Percentiles rank a stretch among this genome's conserved stretches.
Evolutionary conservation across 441 rosid species (phyloP).

Genomic region (Populus tomentosa): DNA sequence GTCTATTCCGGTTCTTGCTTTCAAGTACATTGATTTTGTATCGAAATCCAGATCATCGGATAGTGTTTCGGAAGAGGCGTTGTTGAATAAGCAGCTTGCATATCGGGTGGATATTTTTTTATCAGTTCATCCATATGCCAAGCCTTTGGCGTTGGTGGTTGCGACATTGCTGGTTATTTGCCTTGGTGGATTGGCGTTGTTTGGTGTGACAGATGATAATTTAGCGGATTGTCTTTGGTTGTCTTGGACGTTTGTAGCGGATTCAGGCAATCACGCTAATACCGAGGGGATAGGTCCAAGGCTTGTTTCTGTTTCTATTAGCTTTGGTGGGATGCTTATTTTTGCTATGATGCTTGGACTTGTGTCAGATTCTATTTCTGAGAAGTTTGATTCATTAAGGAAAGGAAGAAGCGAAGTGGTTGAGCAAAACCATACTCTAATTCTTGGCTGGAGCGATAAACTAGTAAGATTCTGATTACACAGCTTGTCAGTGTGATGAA

Average conservation of each 20-base stretch:
- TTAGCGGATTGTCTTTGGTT: conserved; percentile 69
- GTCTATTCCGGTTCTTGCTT: conserved; percentile 40
- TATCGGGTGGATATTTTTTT: conserved; percentile 48
- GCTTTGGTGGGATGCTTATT: conserved; percentile 82
- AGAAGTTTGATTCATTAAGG: conserved; percentile 69
- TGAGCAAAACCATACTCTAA: conserved; percentile 64
- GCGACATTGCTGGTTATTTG: conserved; percentile 59
- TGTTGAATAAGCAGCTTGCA: conserved; percentile 55
- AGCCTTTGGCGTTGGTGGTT: conserved; percentile 59
- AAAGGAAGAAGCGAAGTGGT: conserved; percentile 71
- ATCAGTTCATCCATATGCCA: conserved; percentile 69
- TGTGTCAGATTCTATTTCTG: conserved; percentile 72
- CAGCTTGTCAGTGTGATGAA: background rate
- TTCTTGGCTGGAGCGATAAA: conserved; percentile 85
- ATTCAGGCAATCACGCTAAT: conserved; percentile 63
- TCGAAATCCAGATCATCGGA: conserved; percentile 46
- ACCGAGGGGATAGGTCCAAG: conserved; percentile 66
- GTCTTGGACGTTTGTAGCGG: conserved; percentile 68
- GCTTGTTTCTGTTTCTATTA: conserved; percentile 62
- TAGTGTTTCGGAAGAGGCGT: conserved; percentile 42
- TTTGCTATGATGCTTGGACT: conserved; percentile 85
- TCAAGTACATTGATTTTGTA: conserved; percentile 46
- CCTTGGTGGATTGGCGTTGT: conserved; percentile 68
- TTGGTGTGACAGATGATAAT: conserved; percentile 57
- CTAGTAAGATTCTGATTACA: conserved; percentile 44